phyloP scores from a whole-genome alignment of 805 yeast genomes.

The Monosporozyma yasuniensis region DNA sequence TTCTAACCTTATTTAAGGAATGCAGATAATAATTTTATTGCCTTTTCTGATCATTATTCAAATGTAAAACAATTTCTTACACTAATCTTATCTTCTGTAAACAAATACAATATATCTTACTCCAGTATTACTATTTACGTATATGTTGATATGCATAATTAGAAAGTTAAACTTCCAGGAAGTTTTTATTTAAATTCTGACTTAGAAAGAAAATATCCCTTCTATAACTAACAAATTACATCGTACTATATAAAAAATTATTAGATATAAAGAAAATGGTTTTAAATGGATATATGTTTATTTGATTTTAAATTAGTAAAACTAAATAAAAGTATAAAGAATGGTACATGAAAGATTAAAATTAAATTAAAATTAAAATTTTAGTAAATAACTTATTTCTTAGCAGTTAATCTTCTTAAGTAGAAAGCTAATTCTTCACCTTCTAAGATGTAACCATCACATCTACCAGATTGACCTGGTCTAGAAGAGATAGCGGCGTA shows the following conservation, averaged over 20 bases:
- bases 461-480: constrained; percentile 99
- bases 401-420: constrained; percentile 98
- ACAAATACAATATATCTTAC: no score
- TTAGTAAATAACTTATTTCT: constrained; percentile 58
- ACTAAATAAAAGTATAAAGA: constrained; percentile 7
- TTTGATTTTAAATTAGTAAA: constrained; percentile 5
- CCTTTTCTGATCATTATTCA: constrained; percentile 6
- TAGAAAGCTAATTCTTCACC: constrained; percentile 99
- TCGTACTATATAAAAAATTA: no score
- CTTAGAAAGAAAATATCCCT: no score
- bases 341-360: constrained; percentile 9
- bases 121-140: no score
- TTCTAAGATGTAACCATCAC: constrained; percentile 99
- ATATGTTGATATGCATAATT: no score
- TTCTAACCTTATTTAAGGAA: constrained; percentile 25
- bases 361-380: neutral
- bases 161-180: no score
- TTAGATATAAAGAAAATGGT: neutral
- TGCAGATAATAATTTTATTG: constrained; percentile 74
- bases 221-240: no score
- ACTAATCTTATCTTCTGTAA: neutral
- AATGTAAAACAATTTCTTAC: neutral
- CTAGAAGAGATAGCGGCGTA: constrained; percentile 98
- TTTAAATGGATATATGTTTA: constrained; percentile 3
- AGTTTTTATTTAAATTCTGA: no score